Percentiles rank a stretch among this genome's conserved stretches.
phyloP scores from a whole-genome alignment of 176 grass and related monocot species.

The Oryza nivara region DNA sequence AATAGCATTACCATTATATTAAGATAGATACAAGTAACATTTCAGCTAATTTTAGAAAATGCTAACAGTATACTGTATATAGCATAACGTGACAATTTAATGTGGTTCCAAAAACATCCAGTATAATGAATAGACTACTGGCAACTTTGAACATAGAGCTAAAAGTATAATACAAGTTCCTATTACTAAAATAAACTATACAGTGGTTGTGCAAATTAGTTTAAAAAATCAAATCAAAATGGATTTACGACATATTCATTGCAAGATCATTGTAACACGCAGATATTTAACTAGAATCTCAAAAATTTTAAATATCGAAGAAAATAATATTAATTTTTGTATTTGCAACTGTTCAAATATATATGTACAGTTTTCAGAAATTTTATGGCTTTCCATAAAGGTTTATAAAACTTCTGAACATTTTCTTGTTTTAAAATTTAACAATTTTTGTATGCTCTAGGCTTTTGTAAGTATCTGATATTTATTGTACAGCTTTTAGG shows the following conservation, averaged over 20 bases:
- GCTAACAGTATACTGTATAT: not conserved
- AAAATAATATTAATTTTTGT: not conserved
- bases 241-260: not conserved
- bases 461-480: not conserved
- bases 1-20: constrained; percentile 12
- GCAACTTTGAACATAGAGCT: not conserved
- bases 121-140: not conserved
- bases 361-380: not conserved
- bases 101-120: not conserved
- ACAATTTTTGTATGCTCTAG: not conserved
- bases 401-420: not conserved
- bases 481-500: not conserved
- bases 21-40: not conserved
- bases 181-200: not conserved
- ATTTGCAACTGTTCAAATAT: not conserved
- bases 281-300: not conserved
- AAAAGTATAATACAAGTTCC: not conserved
- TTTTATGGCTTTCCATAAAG: not conserved
- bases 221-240: not conserved
- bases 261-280: not conserved
- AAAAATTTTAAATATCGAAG: not conserved
- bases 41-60: not conserved
- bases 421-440: not conserved
- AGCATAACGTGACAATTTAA: not conserved
- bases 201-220: not conserved